Conservation (phyloP, 2,329 filamentous ascomycete species). For the Fusarium humuli region DNA sequence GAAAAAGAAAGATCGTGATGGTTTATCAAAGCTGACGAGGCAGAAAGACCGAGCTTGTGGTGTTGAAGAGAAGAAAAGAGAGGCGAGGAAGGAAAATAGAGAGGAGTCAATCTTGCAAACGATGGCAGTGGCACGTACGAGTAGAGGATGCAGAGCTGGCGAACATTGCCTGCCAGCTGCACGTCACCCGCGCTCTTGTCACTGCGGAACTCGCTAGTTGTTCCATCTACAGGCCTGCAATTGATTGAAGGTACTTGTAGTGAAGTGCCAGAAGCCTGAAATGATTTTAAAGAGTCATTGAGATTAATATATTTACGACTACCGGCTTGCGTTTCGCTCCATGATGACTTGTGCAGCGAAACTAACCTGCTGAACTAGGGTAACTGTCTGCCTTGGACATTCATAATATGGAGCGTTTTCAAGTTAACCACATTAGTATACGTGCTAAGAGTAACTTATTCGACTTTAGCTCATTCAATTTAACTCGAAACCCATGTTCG, state of each 20-base stretch:
- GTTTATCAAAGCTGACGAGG: not conserved
- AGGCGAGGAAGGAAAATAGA: not conserved
- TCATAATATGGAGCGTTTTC: not conserved
- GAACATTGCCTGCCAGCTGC: conserved; percentile 29
- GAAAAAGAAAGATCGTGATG: not conserved
- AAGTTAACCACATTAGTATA: not conserved
- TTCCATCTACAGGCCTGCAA: not conserved
- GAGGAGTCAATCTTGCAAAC: not conserved
- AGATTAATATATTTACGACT: not conserved
- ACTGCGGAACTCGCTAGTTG: not conserved
- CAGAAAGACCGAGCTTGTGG: not conserved
- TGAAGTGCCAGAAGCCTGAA: not conserved
- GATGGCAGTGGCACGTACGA: no score
- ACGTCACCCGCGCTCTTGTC: not conserved
- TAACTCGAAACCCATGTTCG: not conserved
- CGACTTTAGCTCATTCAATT: not conserved
- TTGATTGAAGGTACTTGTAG: not conserved
- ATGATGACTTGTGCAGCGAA: not conserved
- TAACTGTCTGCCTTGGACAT: not conserved
- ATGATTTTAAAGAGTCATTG: not conserved
- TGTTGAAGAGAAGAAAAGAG: not conserved
- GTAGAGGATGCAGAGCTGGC: conserved; percentile 3
- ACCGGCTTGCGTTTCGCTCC: not conserved
- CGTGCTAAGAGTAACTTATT: no score
- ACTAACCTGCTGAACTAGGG: not conserved